Evolutionary conservation across 306 rosid genomes (phyloP).

Genomic region (Vachellia pachyceras): DNA sequence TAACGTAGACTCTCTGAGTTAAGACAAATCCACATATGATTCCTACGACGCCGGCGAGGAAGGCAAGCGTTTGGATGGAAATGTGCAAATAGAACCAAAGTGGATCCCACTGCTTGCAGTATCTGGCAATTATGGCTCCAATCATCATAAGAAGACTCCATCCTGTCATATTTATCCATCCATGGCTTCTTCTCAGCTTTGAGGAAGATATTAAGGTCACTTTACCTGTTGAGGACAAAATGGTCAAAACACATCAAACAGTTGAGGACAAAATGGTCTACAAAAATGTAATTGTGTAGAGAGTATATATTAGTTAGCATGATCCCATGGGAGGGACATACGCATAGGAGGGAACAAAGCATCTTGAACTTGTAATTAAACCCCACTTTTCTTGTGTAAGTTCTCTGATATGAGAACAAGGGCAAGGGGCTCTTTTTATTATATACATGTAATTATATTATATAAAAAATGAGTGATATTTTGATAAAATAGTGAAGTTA

Average conservation of each 20-base stretch:
- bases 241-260: not conserved
- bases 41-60: constrained; percentile 31
- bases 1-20: constrained; percentile 21
- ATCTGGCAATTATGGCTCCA: constrained; percentile 37
- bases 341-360: too few species aligned
- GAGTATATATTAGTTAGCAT: too few species aligned
- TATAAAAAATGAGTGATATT: too few species aligned
- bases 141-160: constrained; percentile 41
- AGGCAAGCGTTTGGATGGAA: constrained; percentile 38
- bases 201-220: not conserved
- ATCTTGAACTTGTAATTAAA: too few species aligned
- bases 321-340: too few species aligned
- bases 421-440: too few species aligned
- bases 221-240: constrained; percentile 27
- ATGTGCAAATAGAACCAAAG: constrained; percentile 44
- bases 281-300: not conserved
- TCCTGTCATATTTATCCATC: constrained; percentile 31
- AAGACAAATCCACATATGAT: constrained; percentile 31
- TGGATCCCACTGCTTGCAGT: constrained; percentile 46
- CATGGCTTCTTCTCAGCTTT: constrained; percentile 40
- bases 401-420: too few species aligned
- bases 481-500: too few species aligned
- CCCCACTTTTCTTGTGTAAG: too few species aligned
- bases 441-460: too few species aligned
- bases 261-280: not conserved